phyloP scores from a whole-genome alignment of 192 early-diverging fungal species.

The Lobosporangium transversale region DNA sequence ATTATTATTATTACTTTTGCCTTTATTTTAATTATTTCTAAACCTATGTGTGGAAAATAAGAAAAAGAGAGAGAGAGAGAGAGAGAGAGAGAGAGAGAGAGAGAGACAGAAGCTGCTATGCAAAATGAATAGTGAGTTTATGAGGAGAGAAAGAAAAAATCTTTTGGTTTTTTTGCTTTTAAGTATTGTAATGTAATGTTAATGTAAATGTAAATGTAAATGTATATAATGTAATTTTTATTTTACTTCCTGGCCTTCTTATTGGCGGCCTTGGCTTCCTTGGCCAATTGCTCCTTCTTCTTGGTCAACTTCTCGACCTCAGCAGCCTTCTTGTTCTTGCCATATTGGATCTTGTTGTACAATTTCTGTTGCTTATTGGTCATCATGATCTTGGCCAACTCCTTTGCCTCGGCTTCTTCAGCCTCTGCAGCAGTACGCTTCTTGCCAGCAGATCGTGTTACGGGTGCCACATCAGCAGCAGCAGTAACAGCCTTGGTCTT shows the following conservation, averaged over 20 bases:
- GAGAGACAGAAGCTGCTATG: too few relatives aligned
- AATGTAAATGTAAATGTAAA: too few relatives aligned
- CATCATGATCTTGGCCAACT: conserved; percentile 90
- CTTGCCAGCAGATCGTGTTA: conserved; percentile 51
- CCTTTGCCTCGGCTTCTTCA: conserved; percentile 73
- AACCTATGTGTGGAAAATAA: too few relatives aligned
- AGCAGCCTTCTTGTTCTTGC: conserved; percentile 74
- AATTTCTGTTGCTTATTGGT: conserved; percentile 82
- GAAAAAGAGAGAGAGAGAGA: too few relatives aligned
- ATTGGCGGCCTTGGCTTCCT: conserved; percentile 23
- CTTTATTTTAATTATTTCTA: too few relatives aligned
- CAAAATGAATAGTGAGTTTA: too few relatives aligned
- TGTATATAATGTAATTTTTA: too few relatives aligned
- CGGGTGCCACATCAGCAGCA: not conserved
- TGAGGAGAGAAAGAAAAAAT: too few relatives aligned
- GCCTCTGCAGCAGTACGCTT: conserved; percentile 66
- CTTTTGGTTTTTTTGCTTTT: too few relatives aligned
- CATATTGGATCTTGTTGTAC: conserved; percentile 81
- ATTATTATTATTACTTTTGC: too few relatives aligned
- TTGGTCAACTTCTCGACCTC: conserved; percentile 62
- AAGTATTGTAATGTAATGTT: too few relatives aligned
- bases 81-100: too few relatives aligned
- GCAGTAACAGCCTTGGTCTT: conserved; percentile 8
- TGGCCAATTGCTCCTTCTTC: conserved; percentile 54
- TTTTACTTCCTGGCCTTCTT: conserved; percentile 53